Base-by-base conservation (phyloP, 441 rosid species). In the Theobroma grandiflorum region DNA sequence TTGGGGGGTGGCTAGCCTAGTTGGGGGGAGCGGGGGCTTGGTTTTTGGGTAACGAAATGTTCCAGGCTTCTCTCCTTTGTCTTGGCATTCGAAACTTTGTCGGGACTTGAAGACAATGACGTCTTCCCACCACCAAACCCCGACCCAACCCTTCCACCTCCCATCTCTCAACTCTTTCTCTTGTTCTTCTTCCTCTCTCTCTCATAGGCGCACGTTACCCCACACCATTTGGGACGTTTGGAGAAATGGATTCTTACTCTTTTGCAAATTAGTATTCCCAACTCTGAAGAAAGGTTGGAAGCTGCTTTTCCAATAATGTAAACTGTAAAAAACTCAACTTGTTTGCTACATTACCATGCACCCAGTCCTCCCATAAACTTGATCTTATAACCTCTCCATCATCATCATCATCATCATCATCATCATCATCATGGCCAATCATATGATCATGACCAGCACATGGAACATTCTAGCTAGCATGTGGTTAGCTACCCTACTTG, bases 61-160 rank as follows among this genome's bases (percentile, higher is more conserved):
- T 72, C 70, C 69, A 72, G 66, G 31, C 55, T 47, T 16, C 66
- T 3, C 16, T 8, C 11, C 7, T 20, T 20, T 65, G 49, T 16
- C 63, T 68, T 35, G 75, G 74, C 42, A 81, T 79, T 72, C 18
- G 77, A 73, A 68, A 47, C 74, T 16, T 83, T 83, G 88, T 85
- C 86, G 81, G 83, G 81, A 66, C 82, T 69, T 61, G 79, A 68
- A 72, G 83, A 78, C 81, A 78, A 22, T 65, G 83, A 84, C 84
- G 82, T 79, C 75, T 76, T 58, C 79, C 74, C 75, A 58, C 71
- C 40, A 31, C 38, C 72, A 20, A 38, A 18, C n/a, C 18, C 47
- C 77, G 12, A 6, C 8, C 50, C 35, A 20, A 2, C 15, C 14
- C 33, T 14, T 9, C 73, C 2, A 45, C 49, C 49, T 55, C 12